Conservation (phyloP, 2,329 filamentous ascomycete species). For the Bipolaris oryzae region DNA sequence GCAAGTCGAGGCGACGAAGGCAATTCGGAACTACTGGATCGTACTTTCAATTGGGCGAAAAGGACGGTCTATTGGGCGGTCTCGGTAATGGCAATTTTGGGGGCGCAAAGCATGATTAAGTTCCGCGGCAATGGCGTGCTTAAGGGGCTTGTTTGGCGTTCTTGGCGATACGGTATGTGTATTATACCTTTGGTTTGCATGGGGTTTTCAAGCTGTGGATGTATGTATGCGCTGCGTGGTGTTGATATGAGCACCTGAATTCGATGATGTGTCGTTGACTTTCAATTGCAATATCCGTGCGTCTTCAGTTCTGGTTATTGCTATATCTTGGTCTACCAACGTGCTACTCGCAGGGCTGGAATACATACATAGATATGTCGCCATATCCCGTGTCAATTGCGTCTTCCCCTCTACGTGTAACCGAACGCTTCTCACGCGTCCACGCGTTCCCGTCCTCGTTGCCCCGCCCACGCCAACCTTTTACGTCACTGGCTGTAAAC, state of each 20-base stretch:
- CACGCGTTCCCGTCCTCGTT: neutral
- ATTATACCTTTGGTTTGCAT: conserved; percentile 17
- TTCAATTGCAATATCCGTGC: neutral
- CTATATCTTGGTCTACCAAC: too few species aligned
- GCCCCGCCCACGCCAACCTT: neutral
- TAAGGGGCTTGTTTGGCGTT: neutral
- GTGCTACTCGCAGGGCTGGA: too few species aligned
- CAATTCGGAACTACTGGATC: conserved; percentile 61
- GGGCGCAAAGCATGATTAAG: conserved; percentile 43
- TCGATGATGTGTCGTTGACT: neutral
- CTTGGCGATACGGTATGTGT: conserved; percentile 1
- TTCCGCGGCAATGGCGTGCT: neutral
- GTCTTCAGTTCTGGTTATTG: neutral
- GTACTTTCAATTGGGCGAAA: conserved; percentile 69
- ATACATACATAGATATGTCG: neutral
- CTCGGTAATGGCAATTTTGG: conserved; percentile 55
- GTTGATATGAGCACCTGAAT: neutral
- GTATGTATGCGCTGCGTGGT: too few species aligned
- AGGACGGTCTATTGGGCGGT: conserved; percentile 67
- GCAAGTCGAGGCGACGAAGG: conserved; percentile 42
- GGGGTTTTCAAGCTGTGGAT: neutral
- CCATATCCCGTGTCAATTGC: neutral
- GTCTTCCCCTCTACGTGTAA: neutral
- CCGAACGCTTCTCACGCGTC: neutral
- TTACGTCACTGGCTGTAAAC: neutral